Percentiles rank a stretch among this genome's conserved stretches.
Conservation (phyloP, 2,329 filamentous ascomycete genomes). For the Aspergillus ibericus region DNA sequence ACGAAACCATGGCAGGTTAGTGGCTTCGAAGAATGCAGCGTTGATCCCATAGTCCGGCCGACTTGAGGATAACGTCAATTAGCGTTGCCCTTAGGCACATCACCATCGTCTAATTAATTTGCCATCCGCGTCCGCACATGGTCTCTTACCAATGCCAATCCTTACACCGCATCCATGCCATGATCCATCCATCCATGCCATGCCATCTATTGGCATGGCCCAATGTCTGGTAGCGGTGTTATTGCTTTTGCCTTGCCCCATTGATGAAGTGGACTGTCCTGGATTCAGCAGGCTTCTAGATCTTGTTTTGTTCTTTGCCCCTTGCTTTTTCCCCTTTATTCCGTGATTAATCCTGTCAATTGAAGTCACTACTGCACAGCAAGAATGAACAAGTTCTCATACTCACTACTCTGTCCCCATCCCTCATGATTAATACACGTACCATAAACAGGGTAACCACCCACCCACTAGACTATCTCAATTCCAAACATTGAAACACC, state of each 20-base stretch:
- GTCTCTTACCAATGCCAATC: background rate
- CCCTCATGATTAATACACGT: no score
- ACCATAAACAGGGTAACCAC: no score
- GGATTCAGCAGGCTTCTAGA: conserved; percentile 3
- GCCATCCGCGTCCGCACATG: background rate
- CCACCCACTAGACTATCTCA: no score
- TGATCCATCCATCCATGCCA: no score
- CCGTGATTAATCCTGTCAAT: no score
- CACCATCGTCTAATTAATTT: background rate
- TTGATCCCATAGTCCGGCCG: conserved; percentile 8
- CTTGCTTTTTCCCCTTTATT: background rate
- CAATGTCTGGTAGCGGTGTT: background rate
- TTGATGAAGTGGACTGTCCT: background rate
- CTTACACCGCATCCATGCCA: background rate
- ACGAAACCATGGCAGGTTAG: background rate
- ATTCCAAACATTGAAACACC: no score
- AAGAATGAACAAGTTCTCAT: no score
- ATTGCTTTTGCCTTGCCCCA: conserved; percentile 2
- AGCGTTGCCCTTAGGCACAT: conserved; percentile 3
- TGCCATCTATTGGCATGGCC: background rate
- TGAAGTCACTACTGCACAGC: no score
- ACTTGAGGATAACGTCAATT: background rate
- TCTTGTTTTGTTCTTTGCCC: background rate
- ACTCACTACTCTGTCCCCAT: no score
- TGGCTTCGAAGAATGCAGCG: conserved; percentile 13